A percentile compares a stretch with the other conserved stretches of the same genome.
These are phyloP conservation scores for Avicennia marina DNA, from an alignment of 257 asterid species.

Conservation along the genomic window DNA sequence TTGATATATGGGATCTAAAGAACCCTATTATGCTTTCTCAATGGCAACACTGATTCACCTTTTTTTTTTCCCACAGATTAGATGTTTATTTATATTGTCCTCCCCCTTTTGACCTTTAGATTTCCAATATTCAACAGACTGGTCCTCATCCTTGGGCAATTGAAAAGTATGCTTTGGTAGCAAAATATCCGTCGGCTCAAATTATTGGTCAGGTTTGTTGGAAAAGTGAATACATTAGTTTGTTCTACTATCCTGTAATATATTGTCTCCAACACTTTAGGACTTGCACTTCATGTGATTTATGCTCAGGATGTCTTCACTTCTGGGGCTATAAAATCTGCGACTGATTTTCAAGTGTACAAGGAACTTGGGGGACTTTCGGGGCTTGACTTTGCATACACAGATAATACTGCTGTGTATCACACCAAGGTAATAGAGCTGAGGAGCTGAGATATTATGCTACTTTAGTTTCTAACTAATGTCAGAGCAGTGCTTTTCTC, in stretches of 20 bases:
- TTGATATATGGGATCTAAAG: background rate
- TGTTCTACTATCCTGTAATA: too few relatives aligned
- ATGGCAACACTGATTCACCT: background rate
- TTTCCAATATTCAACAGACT: constrained; percentile 48
- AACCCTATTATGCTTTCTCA: background rate
- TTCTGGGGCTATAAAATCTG: constrained; percentile 87
- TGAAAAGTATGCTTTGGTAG: constrained; percentile 74
- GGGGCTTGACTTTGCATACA: constrained; percentile 92
- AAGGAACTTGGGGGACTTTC: constrained; percentile 90
- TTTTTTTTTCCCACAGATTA: background rate
- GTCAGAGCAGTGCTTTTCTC: background rate
- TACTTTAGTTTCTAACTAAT: background rate
- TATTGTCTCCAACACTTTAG: background rate
- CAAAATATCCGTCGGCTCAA: constrained; percentile 89
- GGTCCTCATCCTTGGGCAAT: constrained; percentile 99
- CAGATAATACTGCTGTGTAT: constrained; percentile 83
- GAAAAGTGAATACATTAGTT: too few relatives aligned
- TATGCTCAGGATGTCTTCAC: constrained; percentile 74
- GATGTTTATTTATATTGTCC: background rate
- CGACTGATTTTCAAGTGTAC: constrained; percentile 95
- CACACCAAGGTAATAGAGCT: constrained; percentile 80
- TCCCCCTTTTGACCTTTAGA: constrained; percentile 15
- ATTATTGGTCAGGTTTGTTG: constrained; percentile 71
- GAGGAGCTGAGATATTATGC: background rate
- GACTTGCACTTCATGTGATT: constrained; percentile 22